A percentile compares a stretch with the other conserved stretches of the same genome.
phyloP scores from a whole-genome alignment of 371 early-diverging fungal genomes.

The Rhizopus delemar region DNA sequence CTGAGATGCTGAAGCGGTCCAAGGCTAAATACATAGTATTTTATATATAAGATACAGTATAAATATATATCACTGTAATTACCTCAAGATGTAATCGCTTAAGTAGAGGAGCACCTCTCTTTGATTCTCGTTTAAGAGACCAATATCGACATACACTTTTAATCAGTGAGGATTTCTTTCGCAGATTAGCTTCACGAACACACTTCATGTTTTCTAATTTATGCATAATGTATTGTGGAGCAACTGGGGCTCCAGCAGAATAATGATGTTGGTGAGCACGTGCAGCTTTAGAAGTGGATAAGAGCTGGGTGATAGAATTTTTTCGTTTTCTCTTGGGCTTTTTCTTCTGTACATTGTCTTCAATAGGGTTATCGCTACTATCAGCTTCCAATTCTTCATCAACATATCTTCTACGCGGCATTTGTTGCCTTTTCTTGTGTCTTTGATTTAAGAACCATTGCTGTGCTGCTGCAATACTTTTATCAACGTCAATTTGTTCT shows the following conservation, averaged over 20 bases:
- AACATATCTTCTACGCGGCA: slow-evolving; percentile 37
- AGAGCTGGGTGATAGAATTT: slow-evolving; percentile 29
- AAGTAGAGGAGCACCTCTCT: slow-evolving; percentile 90
- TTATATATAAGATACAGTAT: background rate
- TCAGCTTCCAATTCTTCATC: slow-evolving; percentile 41
- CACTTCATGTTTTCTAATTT: slow-evolving; percentile 57
- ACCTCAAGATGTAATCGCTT: slow-evolving; percentile 95
- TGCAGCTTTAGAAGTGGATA: slow-evolving; percentile 59
- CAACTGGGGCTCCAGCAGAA: slow-evolving; percentile 62
- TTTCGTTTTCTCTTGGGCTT: slow-evolving; percentile 18
- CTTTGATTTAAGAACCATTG: slow-evolving; percentile 18
- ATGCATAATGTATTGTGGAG: slow-evolving; percentile 68
- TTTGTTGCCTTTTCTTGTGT: slow-evolving; percentile 9
- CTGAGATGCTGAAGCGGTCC: slow-evolving; percentile 89
- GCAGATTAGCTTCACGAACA: slow-evolving; percentile 42
- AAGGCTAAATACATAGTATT: slow-evolving; percentile 60
- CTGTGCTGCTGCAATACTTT: slow-evolving; percentile 40
- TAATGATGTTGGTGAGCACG: slow-evolving; percentile 64
- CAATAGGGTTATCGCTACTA: background rate
- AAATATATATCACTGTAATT: background rate
- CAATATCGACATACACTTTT: slow-evolving; percentile 84
- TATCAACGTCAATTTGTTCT: slow-evolving; percentile 57
- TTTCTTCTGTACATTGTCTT: slow-evolving; percentile 12
- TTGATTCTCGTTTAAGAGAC: slow-evolving; percentile 86
- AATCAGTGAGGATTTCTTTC: slow-evolving; percentile 60